These are phyloP conservation scores for Solanum ossicruentum DNA, from an alignment of 257 asterid species.

Conservation along the genomic window DNA sequence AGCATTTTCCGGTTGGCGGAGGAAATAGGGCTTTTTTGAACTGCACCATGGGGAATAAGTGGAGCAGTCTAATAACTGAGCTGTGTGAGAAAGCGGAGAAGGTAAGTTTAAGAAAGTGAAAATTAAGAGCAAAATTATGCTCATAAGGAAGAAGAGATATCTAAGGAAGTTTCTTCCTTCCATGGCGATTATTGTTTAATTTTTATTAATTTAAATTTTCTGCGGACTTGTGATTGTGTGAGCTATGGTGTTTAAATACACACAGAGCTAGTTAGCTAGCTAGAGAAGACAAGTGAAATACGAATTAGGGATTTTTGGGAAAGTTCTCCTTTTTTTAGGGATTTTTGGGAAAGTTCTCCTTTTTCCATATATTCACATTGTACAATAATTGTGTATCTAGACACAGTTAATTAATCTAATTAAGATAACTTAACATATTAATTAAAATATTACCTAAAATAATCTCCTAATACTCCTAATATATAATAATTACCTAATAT, in stretches of 20 bases:
- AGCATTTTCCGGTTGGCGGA: conserved; percentile 1
- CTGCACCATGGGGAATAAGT: conserved; percentile 40
- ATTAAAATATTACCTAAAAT: too few relatives aligned
- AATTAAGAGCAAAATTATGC: conserved; percentile 30
- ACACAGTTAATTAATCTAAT: too few relatives aligned
- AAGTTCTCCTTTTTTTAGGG: too few relatives aligned
- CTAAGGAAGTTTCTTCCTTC: conserved; percentile 38
- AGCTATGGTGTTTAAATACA: background rate
- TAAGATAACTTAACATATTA: too few relatives aligned
- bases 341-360: too few relatives aligned
- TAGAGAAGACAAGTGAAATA: background rate
- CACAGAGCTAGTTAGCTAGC: background rate
- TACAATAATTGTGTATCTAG: too few relatives aligned
- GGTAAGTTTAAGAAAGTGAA: conserved; percentile 45
- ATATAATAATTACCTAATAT: too few relatives aligned
- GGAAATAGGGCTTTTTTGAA: conserved; percentile 37
- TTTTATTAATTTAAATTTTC: background rate
- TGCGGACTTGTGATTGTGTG: background rate
- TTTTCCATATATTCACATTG: too few relatives aligned
- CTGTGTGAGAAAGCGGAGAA: conserved; percentile 24
- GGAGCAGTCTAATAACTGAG: conserved; percentile 29
- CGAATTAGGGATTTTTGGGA: too few relatives aligned
- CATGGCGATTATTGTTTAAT: conserved; percentile 11
- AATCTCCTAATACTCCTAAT: too few relatives aligned
- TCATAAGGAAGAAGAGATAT: conserved; percentile 23